Percentiles rank a stretch among this genome's conserved stretches.
Conservation (phyloP, 1,139 yeast species). For the Kodamaea suecica region DNA sequence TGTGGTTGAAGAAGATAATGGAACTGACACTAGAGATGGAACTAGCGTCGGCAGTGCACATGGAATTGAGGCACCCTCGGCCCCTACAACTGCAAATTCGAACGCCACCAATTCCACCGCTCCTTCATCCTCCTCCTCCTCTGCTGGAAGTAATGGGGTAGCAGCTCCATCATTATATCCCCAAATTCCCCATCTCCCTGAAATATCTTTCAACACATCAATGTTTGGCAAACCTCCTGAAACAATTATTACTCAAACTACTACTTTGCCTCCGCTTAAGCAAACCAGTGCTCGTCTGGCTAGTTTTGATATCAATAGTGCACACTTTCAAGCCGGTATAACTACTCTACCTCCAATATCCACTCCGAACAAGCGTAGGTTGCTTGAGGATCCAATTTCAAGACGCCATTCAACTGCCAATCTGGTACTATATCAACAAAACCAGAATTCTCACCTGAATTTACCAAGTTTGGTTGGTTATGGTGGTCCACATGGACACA, state of each 20-base stretch:
- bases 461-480: neutral
- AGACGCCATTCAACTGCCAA: conserved; percentile 18
- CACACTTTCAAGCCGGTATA: conserved; percentile 4
- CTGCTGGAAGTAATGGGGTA: too few relatives aligned
- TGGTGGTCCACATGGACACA: too few relatives aligned
- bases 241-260: conserved; percentile 5
- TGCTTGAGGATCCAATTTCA: conserved; percentile 17
- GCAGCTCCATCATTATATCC: conserved; percentile 11
- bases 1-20: conserved; percentile 5
- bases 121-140: too few relatives aligned
- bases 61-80: too few relatives aligned
- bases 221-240: conserved; percentile 28
- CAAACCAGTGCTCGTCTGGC: conserved; percentile 24
- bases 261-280: conserved; percentile 10
- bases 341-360: conserved; percentile 15
- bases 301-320: conserved; percentile 29
- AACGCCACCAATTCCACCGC: too few relatives aligned
- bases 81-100: too few relatives aligned
- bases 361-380: conserved; percentile 15
- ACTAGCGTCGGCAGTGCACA: too few relatives aligned
- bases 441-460: conserved; percentile 1
- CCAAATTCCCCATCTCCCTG: conserved; percentile 15
- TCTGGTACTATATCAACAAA: conserved; percentile 1
- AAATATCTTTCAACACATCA: conserved; percentile 37
- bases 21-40: neutral